Conservation (phyloP, 768 basidiomycete species). For the Roridomyces roridus region DNA sequence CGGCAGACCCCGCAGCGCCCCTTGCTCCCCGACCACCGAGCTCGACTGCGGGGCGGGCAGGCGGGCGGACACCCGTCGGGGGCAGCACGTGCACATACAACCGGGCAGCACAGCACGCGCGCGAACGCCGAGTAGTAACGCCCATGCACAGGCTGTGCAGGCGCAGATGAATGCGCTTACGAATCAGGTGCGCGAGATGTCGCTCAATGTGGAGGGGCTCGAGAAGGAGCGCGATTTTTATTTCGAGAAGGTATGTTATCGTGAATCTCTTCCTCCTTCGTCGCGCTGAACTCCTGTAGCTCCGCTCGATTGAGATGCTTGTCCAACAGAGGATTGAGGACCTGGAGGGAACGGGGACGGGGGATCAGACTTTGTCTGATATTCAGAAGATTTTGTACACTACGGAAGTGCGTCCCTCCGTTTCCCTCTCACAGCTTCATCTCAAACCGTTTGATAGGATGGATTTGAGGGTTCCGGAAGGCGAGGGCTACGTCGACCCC, state of each 20-base stretch:
- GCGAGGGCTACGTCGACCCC: no score
- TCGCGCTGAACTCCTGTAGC: no score
- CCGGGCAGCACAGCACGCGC: conserved; percentile 57
- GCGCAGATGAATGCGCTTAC: conserved; percentile 52
- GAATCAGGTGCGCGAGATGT: conserved; percentile 82
- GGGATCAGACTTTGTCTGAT: no score
- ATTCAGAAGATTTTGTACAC: no score
- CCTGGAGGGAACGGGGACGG: no score
- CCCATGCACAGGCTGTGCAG: conserved; percentile 64
- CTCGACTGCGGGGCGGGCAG: conserved; percentile 28
- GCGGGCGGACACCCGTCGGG: conserved; percentile 77
- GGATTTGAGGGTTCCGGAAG: no score
- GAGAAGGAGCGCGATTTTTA: conserved; percentile 99
- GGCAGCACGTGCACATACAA: conserved; percentile 38
- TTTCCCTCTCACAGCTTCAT: no score
- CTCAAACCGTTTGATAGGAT: no score
- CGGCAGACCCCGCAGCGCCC: conserved; percentile 4
- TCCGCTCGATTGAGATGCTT: no score
- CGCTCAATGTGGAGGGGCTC: conserved; percentile 81
- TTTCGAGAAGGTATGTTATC: conserved; percentile 82
- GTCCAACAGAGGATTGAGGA: no score
- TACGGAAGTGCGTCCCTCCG: no score
- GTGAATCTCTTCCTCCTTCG: no score
- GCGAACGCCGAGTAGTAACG: conserved; percentile 52
- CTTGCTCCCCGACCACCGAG: background rate